Evolutionary conservation across 179 eudicot genomes (phyloP), one percentile per base, ranked within the genome.

Genomic region (Spergularia azorica): DNA sequence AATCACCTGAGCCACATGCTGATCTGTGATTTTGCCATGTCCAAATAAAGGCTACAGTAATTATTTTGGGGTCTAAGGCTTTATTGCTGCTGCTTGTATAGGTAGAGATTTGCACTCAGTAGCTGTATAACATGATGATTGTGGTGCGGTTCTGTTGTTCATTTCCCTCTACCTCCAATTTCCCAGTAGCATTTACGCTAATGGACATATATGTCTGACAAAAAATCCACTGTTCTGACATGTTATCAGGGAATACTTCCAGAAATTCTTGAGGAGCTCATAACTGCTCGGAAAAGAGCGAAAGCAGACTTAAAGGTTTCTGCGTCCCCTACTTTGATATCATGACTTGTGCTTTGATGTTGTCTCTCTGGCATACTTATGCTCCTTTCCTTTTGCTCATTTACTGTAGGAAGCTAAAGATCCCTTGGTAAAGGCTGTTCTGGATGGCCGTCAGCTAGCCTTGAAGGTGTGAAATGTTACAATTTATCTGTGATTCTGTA

Each of bases 361-460:
- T 69, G 36, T 70, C 62, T 67, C 46, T 59, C 62, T 39, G 18
- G 62, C 38, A n/a, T 63, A 68, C 0, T 38, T 56, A 59, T 71
- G 70, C 77, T 39, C 39, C 65, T 43, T 72, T 16, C 63, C n/a
- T 70, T 63, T 46, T n/a, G 38, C 26, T 59, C 52, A 14, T 50
- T 18, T 56, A 72, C 51, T 68, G 38, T 77, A 96, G 99, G 99
- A 96, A 86, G 99, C 99, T 63, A 96, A 91, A 80, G 99, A 96
- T 90, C 99, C 99, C 55, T 84, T 91, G 75, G 99, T 73, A 79
- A 94, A 89, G 90, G 99, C 99, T 80, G 98, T 96, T 71, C 84
- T 96, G 72, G 99, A 96, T 89, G 99, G 99, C 64, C 99, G 99
- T 39, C 99, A 96, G 78, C 90, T 96, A 85, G 99, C 99, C 76